Conservation (phyloP, 192 early-diverging fungal species). For the Podila epigama region DNA sequence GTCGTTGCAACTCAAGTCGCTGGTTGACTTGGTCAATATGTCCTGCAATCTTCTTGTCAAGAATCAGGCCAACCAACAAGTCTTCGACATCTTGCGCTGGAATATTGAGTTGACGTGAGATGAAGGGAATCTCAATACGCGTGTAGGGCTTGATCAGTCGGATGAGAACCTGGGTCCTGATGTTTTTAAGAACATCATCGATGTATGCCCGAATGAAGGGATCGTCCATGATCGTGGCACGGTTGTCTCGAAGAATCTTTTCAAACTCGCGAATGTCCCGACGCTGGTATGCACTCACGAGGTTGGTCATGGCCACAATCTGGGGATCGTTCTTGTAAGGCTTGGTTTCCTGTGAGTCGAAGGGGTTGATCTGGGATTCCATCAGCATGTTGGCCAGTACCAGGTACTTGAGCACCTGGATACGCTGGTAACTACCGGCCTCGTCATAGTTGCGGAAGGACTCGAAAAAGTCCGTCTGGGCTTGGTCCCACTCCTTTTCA, state of each 20-base stretch:
- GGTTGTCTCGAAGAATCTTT: slow-evolving; percentile 78
- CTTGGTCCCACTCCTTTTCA: slow-evolving; percentile 93
- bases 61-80: slow-evolving; percentile 84
- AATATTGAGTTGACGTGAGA: slow-evolving; percentile 86
- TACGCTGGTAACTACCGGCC: slow-evolving; percentile 91
- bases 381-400: slow-evolving; percentile 97
- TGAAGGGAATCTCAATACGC: slow-evolving; percentile 82
- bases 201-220: slow-evolving; percentile 91
- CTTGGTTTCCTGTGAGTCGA: slow-evolving; percentile 97
- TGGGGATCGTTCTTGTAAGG: slow-evolving; percentile 93
- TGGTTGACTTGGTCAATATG: slow-evolving; percentile 92
- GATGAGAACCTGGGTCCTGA: slow-evolving; percentile 90
- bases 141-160: slow-evolving; percentile 92
- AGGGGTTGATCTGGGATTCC: slow-evolving; percentile 94
- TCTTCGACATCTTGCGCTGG: slow-evolving; percentile 80
- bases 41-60: slow-evolving; percentile 87
- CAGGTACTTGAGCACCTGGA: slow-evolving; percentile 93
- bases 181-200: slow-evolving; percentile 91
- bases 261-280: slow-evolving; percentile 92
- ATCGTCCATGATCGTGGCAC: slow-evolving; percentile 83
- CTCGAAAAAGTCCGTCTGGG: slow-evolving; percentile 95
- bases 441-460: slow-evolving; percentile 99
- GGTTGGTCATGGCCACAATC: slow-evolving; percentile 92
- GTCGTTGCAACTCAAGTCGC: slow-evolving; percentile 73
- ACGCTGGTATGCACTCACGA: slow-evolving; percentile 90